phyloP scores from a whole-genome alignment of 805 yeast genomes.

The Teunomyces lycoperdinae region DNA sequence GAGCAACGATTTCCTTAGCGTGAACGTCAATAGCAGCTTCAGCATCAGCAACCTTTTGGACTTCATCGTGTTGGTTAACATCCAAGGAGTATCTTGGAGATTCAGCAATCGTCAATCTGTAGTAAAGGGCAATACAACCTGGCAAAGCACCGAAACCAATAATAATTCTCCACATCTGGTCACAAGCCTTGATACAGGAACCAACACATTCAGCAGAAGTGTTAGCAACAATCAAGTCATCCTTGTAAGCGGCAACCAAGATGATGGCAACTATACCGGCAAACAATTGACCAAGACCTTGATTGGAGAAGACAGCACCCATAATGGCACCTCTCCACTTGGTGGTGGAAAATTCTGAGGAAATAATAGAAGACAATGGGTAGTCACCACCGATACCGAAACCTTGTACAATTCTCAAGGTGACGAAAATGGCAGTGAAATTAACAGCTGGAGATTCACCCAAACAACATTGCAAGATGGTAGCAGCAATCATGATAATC shows the following conservation, averaged over 20 bases:
- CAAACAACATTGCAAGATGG: slow-evolving; percentile 70
- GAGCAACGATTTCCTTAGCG: slow-evolving; percentile 49
- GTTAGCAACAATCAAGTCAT: slow-evolving; percentile 49
- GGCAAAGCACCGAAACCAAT: slow-evolving; percentile 91
- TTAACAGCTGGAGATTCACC: slow-evolving; percentile 71
- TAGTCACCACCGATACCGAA: slow-evolving; percentile 98
- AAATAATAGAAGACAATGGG: slow-evolving; percentile 88
- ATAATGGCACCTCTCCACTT: slow-evolving; percentile 98
- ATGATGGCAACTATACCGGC: slow-evolving; percentile 84
- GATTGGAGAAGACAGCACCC: slow-evolving; percentile 96
- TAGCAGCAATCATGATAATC: slow-evolving; percentile 78
- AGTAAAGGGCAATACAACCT: slow-evolving; percentile 79
- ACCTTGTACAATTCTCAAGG: slow-evolving; percentile 86
- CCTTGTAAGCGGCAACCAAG: slow-evolving; percentile 74
- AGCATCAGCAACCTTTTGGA: slow-evolving; percentile 51
- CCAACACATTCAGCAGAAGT: slow-evolving; percentile 59
- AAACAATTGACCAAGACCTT: slow-evolving; percentile 91
- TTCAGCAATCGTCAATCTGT: slow-evolving; percentile 91
- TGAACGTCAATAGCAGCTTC: slow-evolving; percentile 40
- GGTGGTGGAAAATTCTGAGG: slow-evolving; percentile 90
- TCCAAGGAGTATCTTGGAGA: slow-evolving; percentile 90
- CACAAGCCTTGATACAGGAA: slow-evolving; percentile 73
- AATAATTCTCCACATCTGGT: slow-evolving; percentile 92
- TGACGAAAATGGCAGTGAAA: slow-evolving; percentile 70
- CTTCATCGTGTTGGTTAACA: slow-evolving; percentile 57